Evolutionary conservation across 495 filamentous ascomycete species (phyloP).

Genomic region (Penicillium antarcticum): DNA sequence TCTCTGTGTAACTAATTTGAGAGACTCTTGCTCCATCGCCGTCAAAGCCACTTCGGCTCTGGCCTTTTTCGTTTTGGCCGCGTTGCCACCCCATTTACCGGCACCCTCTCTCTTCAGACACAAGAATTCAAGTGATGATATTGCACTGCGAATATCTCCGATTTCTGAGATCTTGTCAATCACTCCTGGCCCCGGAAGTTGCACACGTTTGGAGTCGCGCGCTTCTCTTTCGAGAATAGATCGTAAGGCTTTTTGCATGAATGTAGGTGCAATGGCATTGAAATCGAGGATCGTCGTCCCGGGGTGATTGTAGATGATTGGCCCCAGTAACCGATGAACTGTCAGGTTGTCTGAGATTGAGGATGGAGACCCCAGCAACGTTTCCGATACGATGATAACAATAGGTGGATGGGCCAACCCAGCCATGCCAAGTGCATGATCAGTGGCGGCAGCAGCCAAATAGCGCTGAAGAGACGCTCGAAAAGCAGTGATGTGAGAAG

Average conservation of each 20-base stretch:
- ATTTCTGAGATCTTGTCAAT: slow-evolving; percentile 73
- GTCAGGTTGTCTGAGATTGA: slow-evolving; percentile 84
- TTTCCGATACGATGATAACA: slow-evolving; percentile 89
- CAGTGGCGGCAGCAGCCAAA: slow-evolving; percentile 48
- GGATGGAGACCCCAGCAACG: slow-evolving; percentile 68
- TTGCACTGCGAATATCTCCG: slow-evolving; percentile 89
- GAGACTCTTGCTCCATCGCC: slow-evolving; percentile 64
- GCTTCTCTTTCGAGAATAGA: slow-evolving; percentile 78
- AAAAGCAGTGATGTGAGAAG: slow-evolving; percentile 67
- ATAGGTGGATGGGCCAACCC: slow-evolving; percentile 59
- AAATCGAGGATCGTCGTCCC: slow-evolving; percentile 78
- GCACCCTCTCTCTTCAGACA: slow-evolving; percentile 68
- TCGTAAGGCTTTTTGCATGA: slow-evolving; percentile 78
- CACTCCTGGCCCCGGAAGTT: slow-evolving; percentile 66
- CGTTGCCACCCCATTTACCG: slow-evolving; percentile 64
- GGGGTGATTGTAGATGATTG: slow-evolving; percentile 76
- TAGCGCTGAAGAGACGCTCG: slow-evolving; percentile 70
- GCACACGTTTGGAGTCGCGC: slow-evolving; percentile 60
- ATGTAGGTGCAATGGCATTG: slow-evolving; percentile 84
- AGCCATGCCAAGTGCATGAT: slow-evolving; percentile 9
- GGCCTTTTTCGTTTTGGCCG: slow-evolving; percentile 57
- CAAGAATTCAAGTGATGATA: slow-evolving; percentile 85
- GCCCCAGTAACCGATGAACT: slow-evolving; percentile 80
- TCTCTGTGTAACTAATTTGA: slow-evolving; percentile 74
- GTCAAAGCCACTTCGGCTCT: slow-evolving; percentile 56